Conservation (phyloP, 805 yeast species). For the Candida ulmi region DNA sequence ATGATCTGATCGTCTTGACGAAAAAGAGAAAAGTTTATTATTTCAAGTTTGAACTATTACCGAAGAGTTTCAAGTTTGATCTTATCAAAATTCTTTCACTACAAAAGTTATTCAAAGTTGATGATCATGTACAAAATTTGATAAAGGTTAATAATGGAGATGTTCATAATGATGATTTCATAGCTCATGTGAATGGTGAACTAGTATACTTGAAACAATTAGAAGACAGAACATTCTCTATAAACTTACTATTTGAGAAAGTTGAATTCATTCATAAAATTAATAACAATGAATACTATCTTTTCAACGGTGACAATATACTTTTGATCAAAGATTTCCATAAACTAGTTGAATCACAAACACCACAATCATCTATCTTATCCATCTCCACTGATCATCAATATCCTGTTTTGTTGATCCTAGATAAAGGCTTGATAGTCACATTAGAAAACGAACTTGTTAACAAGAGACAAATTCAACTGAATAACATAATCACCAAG, state of each 20-base stretch:
- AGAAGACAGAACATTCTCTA: conserved; percentile 5
- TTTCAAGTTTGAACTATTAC: conserved; percentile 15
- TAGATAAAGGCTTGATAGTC: conserved; percentile 30
- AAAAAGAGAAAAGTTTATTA: conserved; percentile 15
- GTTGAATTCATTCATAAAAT: conserved; percentile 22
- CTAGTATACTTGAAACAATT: conserved; percentile 14
- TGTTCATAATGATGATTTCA: conserved; percentile 13
- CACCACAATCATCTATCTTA: conserved; percentile 17
- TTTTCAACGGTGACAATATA: conserved; percentile 35
- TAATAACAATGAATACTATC: conserved; percentile 22
- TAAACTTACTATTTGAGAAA: conserved; percentile 17
- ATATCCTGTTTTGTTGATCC: conserved; percentile 22
- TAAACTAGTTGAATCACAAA: conserved; percentile 6
- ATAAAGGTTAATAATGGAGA: conserved; percentile 9
- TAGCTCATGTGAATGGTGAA: conserved; percentile 22
- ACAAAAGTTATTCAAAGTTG: conserved; percentile 10
- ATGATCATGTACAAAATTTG: conserved; percentile 7
- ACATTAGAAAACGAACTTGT: conserved; percentile 35
- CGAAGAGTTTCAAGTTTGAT: conserved; percentile 16
- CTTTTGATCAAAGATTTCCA: conserved; percentile 17
- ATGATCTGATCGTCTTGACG: conserved; percentile 19
- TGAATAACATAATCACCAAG: conserved; percentile 29
- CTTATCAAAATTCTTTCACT: conserved; percentile 12
- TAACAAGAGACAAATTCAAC: conserved; percentile 24
- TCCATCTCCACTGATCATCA: conserved; percentile 21